A percentile compares a stretch with the other conserved stretches of the same genome.
These are phyloP conservation scores for Mycena sp. DNA, from an alignment of 1,284 basidiomycete genomes.

Conservation along the genomic window DNA sequence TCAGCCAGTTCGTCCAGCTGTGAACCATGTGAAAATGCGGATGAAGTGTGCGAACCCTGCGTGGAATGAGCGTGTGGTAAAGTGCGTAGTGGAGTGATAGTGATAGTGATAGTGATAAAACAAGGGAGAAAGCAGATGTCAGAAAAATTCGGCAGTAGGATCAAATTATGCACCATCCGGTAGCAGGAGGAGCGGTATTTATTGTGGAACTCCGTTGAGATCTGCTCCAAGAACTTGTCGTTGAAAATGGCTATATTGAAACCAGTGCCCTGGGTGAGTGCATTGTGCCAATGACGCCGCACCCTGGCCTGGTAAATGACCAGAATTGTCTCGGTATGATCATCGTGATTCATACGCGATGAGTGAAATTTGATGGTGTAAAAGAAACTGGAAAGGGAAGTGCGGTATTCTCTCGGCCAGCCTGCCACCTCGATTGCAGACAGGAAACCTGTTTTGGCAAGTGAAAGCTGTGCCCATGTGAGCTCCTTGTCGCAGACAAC, in stretches of 20 bases:
- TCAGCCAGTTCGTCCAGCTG: not conserved
- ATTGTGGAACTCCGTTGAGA: not conserved
- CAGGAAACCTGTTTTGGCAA: not conserved
- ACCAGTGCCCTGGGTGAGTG: not conserved
- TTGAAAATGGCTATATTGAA: slow-evolving; percentile 11
- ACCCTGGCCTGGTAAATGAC: not conserved
- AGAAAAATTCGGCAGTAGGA: too few species aligned
- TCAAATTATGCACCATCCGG: not conserved
- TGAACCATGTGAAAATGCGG: too few species aligned
- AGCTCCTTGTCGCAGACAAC: not conserved
- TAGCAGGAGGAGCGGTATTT: not conserved
- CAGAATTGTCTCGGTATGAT: not conserved
- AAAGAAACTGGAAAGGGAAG: not conserved
- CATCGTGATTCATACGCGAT: not conserved
- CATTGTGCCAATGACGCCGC: not conserved
- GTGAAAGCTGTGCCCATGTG: not conserved
- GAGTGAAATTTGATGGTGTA: not conserved
- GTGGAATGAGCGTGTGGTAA: too few species aligned
- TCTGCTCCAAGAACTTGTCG: not conserved
- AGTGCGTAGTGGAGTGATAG: too few species aligned
- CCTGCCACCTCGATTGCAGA: not conserved
- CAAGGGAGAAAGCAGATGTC: not conserved
- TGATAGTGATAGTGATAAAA: not conserved
- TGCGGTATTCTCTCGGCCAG: too few species aligned
- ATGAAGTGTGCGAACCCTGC: too few species aligned